Evolutionary conservation across 148 eudicot genomes (phyloP), one percentile per base, ranked within the genome.

Genomic region (Vaccinium vitisidaea): DNA sequence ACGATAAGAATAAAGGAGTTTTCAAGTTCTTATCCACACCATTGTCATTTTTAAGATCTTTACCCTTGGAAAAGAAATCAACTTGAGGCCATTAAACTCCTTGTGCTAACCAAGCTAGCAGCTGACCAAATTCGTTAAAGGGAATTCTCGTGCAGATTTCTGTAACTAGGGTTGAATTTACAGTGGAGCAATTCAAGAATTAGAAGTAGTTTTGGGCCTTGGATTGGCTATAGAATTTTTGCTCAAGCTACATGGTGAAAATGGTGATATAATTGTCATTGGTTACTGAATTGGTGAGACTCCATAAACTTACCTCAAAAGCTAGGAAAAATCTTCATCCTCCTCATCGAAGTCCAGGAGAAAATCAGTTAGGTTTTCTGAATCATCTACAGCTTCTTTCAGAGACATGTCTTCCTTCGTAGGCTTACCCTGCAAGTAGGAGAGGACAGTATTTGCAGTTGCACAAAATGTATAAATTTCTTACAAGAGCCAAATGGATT

Each of bases 341-440:
- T 95, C 97, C 87, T 92, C 94, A 16, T 95, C 98, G 71, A 95
- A 95, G 88, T 95, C 98, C 89, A 96, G 63, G 83, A 96, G 89
- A 84, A 96, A 96, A 86, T 96, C 99, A n/a, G 99, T 96, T 54
- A 96, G 87, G 89, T 96, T 96, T 77, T 94, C 98, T 11, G 99
- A 94, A 83, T 96, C 99, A 77, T 91, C 98, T n/a, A 93, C 81
- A 79, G 99, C 99, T 85, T 96, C 97, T 11, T 92, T 95, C 83
- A 96, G 89, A 65, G 99, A 91, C 95, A 92, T 49, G 80, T 88
- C 83, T 85, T 91, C 89, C 88, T 93, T 93, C 85, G 91, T 88
- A 11, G 98, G 91, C 85, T 95, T 94, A 50, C 84, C 93, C 98
- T 96, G 91, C 86, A 88, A 84, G 81, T 59, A 87, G 32, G 82